Conservation (phyloP, 2,329 filamentous ascomycete species). For the Trichoderma atroviride region DNA sequence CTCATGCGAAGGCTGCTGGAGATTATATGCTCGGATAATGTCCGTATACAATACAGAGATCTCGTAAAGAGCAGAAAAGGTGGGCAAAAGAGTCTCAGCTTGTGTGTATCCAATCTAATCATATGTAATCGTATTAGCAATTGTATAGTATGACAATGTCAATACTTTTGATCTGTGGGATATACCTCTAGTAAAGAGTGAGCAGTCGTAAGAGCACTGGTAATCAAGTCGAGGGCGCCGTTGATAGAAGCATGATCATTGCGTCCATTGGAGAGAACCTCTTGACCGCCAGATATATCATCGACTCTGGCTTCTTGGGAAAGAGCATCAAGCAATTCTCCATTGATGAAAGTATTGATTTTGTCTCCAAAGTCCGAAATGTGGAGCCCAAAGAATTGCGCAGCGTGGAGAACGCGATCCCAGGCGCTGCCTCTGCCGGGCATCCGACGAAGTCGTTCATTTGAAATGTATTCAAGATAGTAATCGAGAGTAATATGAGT, state of each 20-base stretch:
- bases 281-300: background rate
- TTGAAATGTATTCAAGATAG: constrained; percentile 43
- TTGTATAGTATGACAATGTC: background rate
- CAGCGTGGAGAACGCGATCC: constrained; percentile 45
- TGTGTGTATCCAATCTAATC: constrained; percentile 43
- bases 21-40: constrained; percentile 38
- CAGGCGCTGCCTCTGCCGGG: constrained; percentile 45
- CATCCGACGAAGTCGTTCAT: constrained; percentile 47
- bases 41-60: constrained; percentile 43
- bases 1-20: background rate
- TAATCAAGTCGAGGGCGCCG: constrained; percentile 29
- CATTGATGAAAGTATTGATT: constrained; percentile 35
- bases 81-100: constrained; percentile 43
- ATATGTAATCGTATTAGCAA: background rate
- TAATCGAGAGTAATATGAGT: background rate
- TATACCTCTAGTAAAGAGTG: constrained; percentile 45
- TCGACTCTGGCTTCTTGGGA: background rate
- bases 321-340: constrained; percentile 8
- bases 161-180: background rate
- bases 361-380: constrained; percentile 42
- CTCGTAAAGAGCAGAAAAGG: constrained; percentile 45
- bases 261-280: background rate
- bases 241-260: background rate
- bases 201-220: constrained; percentile 43
- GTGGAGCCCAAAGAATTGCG: constrained; percentile 47